Evolutionary conservation across 192 early-diverging fungal species (phyloP), one percentile per base, ranked within the genome.

Genomic region (Podila clonocystis): DNA sequence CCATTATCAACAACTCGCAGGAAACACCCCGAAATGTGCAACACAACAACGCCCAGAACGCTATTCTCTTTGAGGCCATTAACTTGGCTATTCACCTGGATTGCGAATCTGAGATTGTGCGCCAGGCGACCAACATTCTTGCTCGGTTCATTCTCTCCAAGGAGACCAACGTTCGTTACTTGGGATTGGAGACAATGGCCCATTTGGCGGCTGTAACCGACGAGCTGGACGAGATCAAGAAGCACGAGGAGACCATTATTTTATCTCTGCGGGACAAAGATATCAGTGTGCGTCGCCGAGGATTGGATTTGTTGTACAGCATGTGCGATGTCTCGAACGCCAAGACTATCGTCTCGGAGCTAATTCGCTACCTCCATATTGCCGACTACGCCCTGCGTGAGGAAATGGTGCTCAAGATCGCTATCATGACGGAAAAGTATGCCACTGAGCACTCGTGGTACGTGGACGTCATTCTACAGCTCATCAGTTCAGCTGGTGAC

Each of bases 391-490:
- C 93, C 17, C 89, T 99, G 75, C 91, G 95, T 24, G 97, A 99
- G 86, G 97, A 98, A 82, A 95, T 99, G 93, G 98, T 97, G 6
- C 89, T 99, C 36, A 99, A 99, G 80, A 97, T 98, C 74, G 98
- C 98, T 50, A 99, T 99, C 74, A 86, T 99, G 77, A 94, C 97
- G 0, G 98, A 99, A 78, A 98, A 97, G 84, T 99, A 93, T 75
- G 95, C 97, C 5, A 95, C 96, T 8, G 97, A 97, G 77, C 97
- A 97, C 75, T 93, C 94, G 60, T 99, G 98, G 98, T 99, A 99
- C 83, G 94, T 99, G 1, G 97, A 99, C 72, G 95, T 98, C 38
- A 98, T 98, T 73, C 88, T 99, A 68, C 95, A 97, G 76, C 88
- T 99, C 61, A 95, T 99, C 58, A 93, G 93, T n/a, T 88, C 95